Base-by-base conservation (phyloP, 371 early-diverging fungal genomes). In the Conidiobolus incongruus region DNA sequence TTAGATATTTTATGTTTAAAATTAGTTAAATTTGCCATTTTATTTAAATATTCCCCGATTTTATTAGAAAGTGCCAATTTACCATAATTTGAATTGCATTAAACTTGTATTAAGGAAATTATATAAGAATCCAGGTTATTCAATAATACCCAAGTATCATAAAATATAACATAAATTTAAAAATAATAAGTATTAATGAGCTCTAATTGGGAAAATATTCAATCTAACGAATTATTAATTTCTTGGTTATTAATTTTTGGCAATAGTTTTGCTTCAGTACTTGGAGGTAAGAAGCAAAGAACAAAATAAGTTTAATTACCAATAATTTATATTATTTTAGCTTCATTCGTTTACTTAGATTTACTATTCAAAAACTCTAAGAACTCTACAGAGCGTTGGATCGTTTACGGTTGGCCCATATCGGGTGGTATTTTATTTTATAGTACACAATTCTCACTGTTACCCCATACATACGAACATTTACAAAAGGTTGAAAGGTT, bases 371-470 rank as follows among this genome's bases (percentile, higher is more conserved):
- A 26, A 26, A 35, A 10, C 4, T 23, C 36, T 45, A 20, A 16
- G n/a, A 35, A 16, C 23, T 15, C 8, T 16, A 16, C 11, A 24
- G n/a, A 33, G 10, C 7, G 2, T 11, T 37, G 12, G 7, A 20
- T 35, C 26, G 12, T 36, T 15, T 16, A 35, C 23, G 6, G n/a
- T 28, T n/a, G 35, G 20, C 13, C 22, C 17, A 24, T 45, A 12
- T n/a, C 45, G 3, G 11, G 21, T 19, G 45, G 45, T 8, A 34
- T 35, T 34, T 19, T 31, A 29, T 45, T 46, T 17, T 50, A 29
- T 32, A 41, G 46, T n/a, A 50, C 46, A 26, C 40, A 46, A 11
- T 41, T 30, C 24, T 21, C 28, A 1, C 26, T 50, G n/a, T 7
- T 50, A 22, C 31, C 34, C 10, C 46, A 50, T 46, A 31, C 46